Evolutionary conservation across 169 alveolate genomes (phyloP), one percentile per base, ranked within the genome.

Genomic region (Neospora caninum): DNA sequence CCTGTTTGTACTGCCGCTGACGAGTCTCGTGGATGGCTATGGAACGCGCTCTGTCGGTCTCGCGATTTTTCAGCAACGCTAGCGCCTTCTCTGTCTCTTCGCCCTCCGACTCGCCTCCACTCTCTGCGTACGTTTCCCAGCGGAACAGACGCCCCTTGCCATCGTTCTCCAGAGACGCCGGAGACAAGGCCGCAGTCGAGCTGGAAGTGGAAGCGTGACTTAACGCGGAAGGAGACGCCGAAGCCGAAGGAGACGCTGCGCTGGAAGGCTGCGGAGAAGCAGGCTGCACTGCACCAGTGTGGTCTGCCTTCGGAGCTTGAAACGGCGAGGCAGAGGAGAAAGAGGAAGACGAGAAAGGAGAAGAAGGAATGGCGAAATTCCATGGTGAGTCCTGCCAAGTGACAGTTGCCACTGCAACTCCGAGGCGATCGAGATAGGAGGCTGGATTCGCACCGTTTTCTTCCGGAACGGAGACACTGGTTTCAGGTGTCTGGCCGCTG

Each of bases 351-450:
- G 73, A 64, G 31, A 29, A 64, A 16, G 73, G 31, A 1, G 31
- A 64, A 16, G 73, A 64, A 16, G n/a, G n/a, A 27, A 78, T 0
- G 42, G 22, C 45, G 45, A 78, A 78, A n/a, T n/a, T 78, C 86
- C 86, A 78, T 0, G 86, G 86, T 0, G 45, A 16, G 22, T 78
- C 86, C 18, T n/a, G 86, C 86, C 86, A 78, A 6, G 45, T n/a
- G 31, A n/a, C 39, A 29, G 86, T 78, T 0, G 86, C 22, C 22
- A 38, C 43, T 0, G 86, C 86, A 27, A 64, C n/a, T 27, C 34
- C n/a, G 73, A 64, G 73, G 73, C 73, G 73, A 64, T 64, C n/a
- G 73, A 64, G 73, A 27, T 64, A 64, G n/a, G 58, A 49, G 58
- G 58, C 58, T 49, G 58, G 13, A 49, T 13, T 49, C 13, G 58